Evolutionary conservation across 306 rosid species (phyloP), one percentile per base, ranked within the genome.

Genomic region (Begonia peltatifolia): DNA sequence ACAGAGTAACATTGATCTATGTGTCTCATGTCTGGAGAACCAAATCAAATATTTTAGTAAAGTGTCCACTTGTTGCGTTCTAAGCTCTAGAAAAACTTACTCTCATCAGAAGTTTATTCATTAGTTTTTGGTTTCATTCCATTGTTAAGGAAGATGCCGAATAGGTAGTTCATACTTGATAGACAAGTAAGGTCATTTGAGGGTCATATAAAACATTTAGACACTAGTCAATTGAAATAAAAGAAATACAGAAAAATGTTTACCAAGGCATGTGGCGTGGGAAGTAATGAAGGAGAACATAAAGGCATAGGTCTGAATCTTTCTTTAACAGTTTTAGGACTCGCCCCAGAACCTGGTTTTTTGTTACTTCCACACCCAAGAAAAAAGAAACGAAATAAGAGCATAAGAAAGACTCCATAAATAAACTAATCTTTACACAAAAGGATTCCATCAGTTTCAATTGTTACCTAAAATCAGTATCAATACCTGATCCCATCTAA

Each of bases 191-290:
- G 38, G 38, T 9, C 38, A 30, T 30, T 30, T 30, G 38, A 30
- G 6, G 38, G 38, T 51, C 20, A 51, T 44, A 46, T 55, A 42
- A 42, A 54, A 68, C 50, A 43, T 60, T 55, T 16, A 8, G 42
- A 49, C 16, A 43, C 46, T 54, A 63, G 9, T 38, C 13, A 60
- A 56, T 38, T 42, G 64, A 59, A 54, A 41, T 30, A 48, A 70
- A 59, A 62, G 52, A 64, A 41, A 62, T 47, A 46, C 13, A 61
- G 54, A 41, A 14, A 57, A 58, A 58, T 67, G 22, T 59, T 57
- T 80, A 90, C 99, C 95, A 90, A 63, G 42, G 99, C 99, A 79
- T 90, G 99, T 36, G 99, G 84, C 52, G 92, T 74, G 46, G 99
- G 99, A 70, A 90, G 86, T 46, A 90, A 71, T 68, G 81, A 73